Conservation (phyloP, 2,329 filamentous ascomycete genomes). For the Claviceps fusiformis region DNA sequence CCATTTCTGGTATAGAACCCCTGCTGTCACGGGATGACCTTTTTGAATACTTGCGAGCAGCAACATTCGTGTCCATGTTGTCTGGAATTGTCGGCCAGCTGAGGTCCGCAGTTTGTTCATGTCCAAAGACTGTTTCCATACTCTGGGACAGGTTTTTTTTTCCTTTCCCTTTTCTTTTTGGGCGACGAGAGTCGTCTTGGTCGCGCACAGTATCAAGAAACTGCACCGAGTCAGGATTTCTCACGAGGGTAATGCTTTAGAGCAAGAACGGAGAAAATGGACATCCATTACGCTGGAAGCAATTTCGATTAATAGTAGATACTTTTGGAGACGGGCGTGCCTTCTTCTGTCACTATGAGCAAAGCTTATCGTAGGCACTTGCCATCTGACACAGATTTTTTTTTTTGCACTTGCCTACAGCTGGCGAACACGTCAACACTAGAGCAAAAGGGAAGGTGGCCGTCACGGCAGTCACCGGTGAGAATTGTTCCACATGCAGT, state of each 20-base stretch:
- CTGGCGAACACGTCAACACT: neutral
- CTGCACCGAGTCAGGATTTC: neutral
- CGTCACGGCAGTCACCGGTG: neutral
- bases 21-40: neutral
- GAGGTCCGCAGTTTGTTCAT: neutral
- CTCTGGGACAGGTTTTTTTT: neutral
- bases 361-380: neutral
- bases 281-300: too few species aligned
- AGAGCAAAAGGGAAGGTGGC: neutral
- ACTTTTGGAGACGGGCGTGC: neutral
- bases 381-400: neutral
- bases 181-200: neutral
- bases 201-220: neutral
- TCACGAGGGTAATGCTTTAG: neutral
- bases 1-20: neutral
- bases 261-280: neutral
- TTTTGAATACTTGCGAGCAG: neutral
- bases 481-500: neutral
- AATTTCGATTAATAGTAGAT: neutral
- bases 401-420: conserved; percentile 1
- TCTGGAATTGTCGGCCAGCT: neutral
- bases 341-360: neutral
- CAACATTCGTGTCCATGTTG: neutral
- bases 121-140: neutral
- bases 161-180: too few species aligned